These are phyloP conservation scores for Xylaria venustula DNA, from an alignment of 495 filamentous ascomycete genomes.

Conservation along the genomic window DNA sequence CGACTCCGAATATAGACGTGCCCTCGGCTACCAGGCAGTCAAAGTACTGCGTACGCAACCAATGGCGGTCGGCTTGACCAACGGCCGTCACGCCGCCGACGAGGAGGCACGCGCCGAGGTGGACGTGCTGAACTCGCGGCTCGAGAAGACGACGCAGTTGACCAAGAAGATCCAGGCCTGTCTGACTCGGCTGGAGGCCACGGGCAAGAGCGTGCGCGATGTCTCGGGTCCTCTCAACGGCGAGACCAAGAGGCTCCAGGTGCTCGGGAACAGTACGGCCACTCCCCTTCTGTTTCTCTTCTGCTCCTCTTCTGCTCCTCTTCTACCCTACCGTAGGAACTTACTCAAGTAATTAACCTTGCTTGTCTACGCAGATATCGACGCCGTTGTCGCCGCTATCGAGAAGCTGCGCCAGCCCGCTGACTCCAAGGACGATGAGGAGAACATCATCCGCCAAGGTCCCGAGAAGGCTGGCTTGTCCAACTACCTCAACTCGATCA, in stretches of 20 bases:
- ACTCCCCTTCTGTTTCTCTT: too few species aligned
- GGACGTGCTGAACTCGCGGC: slow-evolving; percentile 62
- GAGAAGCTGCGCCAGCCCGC: slow-evolving; percentile 83
- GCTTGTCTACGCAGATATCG: too few species aligned
- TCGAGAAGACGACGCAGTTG: slow-evolving; percentile 66
- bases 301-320: too few species aligned
- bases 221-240: slow-evolving; percentile 91
- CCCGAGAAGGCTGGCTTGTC: slow-evolving; percentile 76
- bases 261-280: slow-evolving; percentile 66
- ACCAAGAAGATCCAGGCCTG: slow-evolving; percentile 94
- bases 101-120: slow-evolving; percentile 66
- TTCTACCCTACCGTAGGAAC: too few species aligned
- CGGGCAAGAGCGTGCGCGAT: slow-evolving; percentile 84
- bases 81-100: slow-evolving; percentile 50
- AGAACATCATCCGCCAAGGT: slow-evolving; percentile 82
- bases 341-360: too few species aligned
- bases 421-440: slow-evolving; percentile 83
- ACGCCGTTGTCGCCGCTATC: slow-evolving; percentile 79
- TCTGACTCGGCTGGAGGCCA: slow-evolving; percentile 77
- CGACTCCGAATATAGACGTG: too few species aligned
- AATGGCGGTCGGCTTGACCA: slow-evolving; percentile 49
- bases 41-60: too few species aligned
- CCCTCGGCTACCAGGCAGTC: too few species aligned
- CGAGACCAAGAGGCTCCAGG: slow-evolving; percentile 85
- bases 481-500: slow-evolving; percentile 86